Evolutionary conservation across 257 asterid genomes (phyloP).

Genomic region (Solanum sejunctum): DNA sequence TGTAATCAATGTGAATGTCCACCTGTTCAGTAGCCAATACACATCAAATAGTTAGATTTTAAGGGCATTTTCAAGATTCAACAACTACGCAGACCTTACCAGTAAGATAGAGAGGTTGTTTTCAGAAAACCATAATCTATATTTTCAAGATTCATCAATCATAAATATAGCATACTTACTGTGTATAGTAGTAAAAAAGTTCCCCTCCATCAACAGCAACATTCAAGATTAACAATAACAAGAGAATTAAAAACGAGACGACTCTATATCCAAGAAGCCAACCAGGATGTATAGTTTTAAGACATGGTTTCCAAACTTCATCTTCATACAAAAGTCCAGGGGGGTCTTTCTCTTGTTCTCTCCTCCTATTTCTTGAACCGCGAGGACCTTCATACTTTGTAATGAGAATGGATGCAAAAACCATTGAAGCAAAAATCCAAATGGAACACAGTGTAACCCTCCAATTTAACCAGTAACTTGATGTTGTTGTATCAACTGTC

Average conservation of each 20-base stretch:
- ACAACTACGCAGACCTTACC: too few species aligned
- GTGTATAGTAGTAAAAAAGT: conserved; percentile 77
- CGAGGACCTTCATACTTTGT: conserved; percentile 50
- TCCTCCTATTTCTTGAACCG: conserved; percentile 6
- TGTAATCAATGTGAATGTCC: conserved; percentile 77
- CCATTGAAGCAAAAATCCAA: conserved; percentile 55
- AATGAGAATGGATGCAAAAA: conserved; percentile 57
- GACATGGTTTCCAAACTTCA: conserved; percentile 87
- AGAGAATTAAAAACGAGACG: conserved; percentile 59
- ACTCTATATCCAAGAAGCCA: conserved; percentile 71
- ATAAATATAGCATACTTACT: conserved; percentile 32
- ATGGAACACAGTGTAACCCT: conserved; percentile 58
- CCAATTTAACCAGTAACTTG: conserved; percentile 90
- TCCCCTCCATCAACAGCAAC: conserved; percentile 59
- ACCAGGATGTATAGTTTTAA: conserved; percentile 61
- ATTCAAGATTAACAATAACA: conserved; percentile 58
- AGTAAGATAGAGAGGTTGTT: too few species aligned
- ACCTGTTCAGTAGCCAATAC: conserved; percentile 29
- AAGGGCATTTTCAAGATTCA: neutral
- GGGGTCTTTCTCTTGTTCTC: conserved; percentile 16
- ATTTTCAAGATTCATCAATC: neutral
- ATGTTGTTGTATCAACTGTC: conserved; percentile 61
- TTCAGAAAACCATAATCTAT: neutral
- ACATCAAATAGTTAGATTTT: neutral
- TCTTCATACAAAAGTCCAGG: conserved; percentile 24